Conservation (phyloP, 2,329 filamentous ascomycete genomes). For the Nannizziopsis arthrosporioides region DNA sequence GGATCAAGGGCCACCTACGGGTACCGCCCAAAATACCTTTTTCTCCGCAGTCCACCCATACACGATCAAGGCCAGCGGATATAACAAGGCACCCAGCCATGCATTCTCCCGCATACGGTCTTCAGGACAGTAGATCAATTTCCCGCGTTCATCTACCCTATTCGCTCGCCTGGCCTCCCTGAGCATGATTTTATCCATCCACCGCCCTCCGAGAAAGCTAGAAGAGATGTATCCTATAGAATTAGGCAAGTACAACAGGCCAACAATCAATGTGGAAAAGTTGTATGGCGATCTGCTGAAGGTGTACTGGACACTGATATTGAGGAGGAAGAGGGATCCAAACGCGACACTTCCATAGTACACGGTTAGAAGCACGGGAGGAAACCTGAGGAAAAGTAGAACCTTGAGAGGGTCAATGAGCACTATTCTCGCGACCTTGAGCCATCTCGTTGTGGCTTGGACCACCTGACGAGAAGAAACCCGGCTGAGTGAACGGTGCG, state of each 20-base stretch:
- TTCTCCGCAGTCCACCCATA: constrained; percentile 65
- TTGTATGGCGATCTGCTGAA: constrained; percentile 57
- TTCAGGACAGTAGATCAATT: constrained; percentile 59
- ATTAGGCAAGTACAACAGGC: constrained; percentile 64
- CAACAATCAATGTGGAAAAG: constrained; percentile 57
- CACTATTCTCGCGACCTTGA: constrained; percentile 45
- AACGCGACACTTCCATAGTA: constrained; percentile 66
- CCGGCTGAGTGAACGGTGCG: constrained; percentile 33
- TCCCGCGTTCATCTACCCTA: constrained; percentile 55
- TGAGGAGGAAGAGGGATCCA: constrained; percentile 62
- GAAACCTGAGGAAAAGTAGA: constrained; percentile 60
- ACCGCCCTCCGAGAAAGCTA: constrained; percentile 58
- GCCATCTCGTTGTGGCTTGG: constrained; percentile 44
- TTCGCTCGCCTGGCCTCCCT: constrained; percentile 60
- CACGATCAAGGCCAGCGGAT: constrained; percentile 58
- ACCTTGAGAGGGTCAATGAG: constrained; percentile 63
- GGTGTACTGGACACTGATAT: constrained; percentile 61
- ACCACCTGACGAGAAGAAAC: constrained; percentile 53
- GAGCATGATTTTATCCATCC: constrained; percentile 73
- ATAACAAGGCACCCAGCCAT: constrained; percentile 60
- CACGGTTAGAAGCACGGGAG: constrained; percentile 61
- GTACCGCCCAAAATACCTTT: constrained; percentile 51
- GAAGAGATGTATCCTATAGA: constrained; percentile 61
- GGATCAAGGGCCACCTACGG: constrained; percentile 33
- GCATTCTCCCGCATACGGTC: constrained; percentile 75